phyloP scores from a whole-genome alignment of 1,139 yeast genomes.

The Hansenula anomala region DNA sequence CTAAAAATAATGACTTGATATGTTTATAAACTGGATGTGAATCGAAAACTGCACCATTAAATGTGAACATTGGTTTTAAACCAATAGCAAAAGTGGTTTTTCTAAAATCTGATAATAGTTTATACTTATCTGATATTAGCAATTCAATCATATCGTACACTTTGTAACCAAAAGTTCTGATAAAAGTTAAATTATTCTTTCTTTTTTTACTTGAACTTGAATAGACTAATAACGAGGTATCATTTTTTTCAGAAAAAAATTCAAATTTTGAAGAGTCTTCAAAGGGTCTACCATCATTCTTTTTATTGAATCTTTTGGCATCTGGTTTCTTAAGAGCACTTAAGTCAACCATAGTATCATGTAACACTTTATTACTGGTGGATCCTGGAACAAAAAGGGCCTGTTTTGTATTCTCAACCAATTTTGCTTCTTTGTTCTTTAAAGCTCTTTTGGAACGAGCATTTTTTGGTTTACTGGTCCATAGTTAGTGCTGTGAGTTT shows the following conservation, averaged over 20 bases:
- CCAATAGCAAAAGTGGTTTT: slow-evolving; percentile 83
- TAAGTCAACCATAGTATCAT: slow-evolving; percentile 86
- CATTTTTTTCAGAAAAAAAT: slow-evolving; percentile 93
- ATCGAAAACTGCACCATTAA: slow-evolving; percentile 91
- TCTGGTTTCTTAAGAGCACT: slow-evolving; percentile 91
- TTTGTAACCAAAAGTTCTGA: slow-evolving; percentile 85
- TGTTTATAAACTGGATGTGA: slow-evolving; percentile 83
- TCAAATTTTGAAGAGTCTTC: slow-evolving; percentile 87
- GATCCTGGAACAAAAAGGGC: slow-evolving; percentile 92
- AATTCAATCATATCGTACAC: slow-evolving; percentile 93
- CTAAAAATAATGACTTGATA: slow-evolving; percentile 81
- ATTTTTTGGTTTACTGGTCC: slow-evolving; percentile 67
- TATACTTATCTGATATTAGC: slow-evolving; percentile 62
- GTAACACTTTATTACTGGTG: slow-evolving; percentile 72
- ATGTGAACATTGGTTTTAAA: slow-evolving; percentile 88
- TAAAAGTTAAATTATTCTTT: slow-evolving; percentile 84
- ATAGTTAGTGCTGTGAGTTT: background rate
- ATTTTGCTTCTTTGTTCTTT: slow-evolving; percentile 82
- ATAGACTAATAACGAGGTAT: slow-evolving; percentile 79
- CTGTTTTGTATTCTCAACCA: slow-evolving; percentile 83
- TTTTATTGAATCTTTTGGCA: slow-evolving; percentile 79
- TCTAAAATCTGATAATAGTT: slow-evolving; percentile 75
- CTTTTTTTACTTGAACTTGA: slow-evolving; percentile 85
- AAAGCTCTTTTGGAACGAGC: slow-evolving; percentile 95
- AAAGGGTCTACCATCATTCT: slow-evolving; percentile 87